A percentile compares a stretch with the other conserved stretches of the same genome.
phyloP scores from a whole-genome alignment of 208 protist species.

The Trypanosoma grayi region DNA sequence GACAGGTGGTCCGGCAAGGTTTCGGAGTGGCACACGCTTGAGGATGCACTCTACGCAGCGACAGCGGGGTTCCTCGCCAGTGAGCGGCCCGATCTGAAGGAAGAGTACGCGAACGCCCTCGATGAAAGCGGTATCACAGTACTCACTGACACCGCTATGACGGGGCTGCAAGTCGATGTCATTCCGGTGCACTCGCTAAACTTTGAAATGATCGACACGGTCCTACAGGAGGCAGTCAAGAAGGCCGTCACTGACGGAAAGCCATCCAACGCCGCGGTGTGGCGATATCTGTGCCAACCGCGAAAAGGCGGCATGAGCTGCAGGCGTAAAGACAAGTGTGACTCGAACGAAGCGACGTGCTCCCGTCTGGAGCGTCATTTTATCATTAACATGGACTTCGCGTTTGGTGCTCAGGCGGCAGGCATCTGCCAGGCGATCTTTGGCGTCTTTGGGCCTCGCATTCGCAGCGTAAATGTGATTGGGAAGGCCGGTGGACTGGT shows the following conservation, averaged over 20 bases:
- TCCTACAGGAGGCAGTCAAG: constrained; percentile 43
- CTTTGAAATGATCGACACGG: constrained; percentile 61
- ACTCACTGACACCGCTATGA: constrained; percentile 83
- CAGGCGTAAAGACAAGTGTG: background rate
- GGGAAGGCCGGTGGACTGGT: constrained; percentile 86
- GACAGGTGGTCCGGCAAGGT: constrained; percentile 39
- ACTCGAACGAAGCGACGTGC: constrained; percentile 30
- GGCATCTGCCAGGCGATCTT: constrained; percentile 78
- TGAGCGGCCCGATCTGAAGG: constrained; percentile 57
- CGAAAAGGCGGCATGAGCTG: background rate
- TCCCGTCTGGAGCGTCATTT: constrained; percentile 57
- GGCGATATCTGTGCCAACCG: background rate
- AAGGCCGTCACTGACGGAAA: constrained; percentile 9
- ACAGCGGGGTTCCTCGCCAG: constrained; percentile 52
- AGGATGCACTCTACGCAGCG: constrained; percentile 78
- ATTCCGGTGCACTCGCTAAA: constrained; percentile 69
- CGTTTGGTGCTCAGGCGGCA: constrained; percentile 88
- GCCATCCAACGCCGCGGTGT: background rate
- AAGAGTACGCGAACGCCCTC: constrained; percentile 63
- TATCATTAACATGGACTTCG: constrained; percentile 92
- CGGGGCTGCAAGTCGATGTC: constrained; percentile 80
- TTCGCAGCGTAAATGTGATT: constrained; percentile 86
- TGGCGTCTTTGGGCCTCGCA: constrained; percentile 73
- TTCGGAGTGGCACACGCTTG: constrained; percentile 61
- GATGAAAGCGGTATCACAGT: constrained; percentile 73